phyloP scores from a whole-genome alignment of 768 basidiomycete species.

The Leccinellum albellum region DNA sequence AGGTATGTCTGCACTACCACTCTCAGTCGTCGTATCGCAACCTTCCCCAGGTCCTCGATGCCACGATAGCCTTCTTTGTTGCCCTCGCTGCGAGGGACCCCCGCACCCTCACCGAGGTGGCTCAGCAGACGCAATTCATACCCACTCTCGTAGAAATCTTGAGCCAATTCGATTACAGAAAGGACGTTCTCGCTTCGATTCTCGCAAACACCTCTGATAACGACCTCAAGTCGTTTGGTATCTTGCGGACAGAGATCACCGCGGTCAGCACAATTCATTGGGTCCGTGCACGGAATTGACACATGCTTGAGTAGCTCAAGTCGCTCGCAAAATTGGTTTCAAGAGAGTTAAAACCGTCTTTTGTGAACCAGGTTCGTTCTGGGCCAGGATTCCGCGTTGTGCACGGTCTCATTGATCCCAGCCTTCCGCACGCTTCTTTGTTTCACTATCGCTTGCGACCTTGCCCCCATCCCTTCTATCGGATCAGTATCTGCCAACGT shows the following conservation, averaged over 20 bases:
- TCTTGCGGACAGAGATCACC: slow-evolving; percentile 55
- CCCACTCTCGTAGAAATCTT: slow-evolving; percentile 45
- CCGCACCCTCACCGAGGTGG: slow-evolving; percentile 52
- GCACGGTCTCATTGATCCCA: slow-evolving; percentile 21
- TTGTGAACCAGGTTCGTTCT: slow-evolving; percentile 17
- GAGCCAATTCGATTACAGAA: slow-evolving; percentile 25
- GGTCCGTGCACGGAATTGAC: slow-evolving; percentile 4
- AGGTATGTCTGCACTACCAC: slow-evolving; percentile 34
- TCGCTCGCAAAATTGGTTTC: slow-evolving; percentile 34
- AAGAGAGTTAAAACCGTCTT: slow-evolving; percentile 32
- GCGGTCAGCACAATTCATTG: slow-evolving; percentile 39
- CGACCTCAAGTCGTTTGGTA: slow-evolving; percentile 48
- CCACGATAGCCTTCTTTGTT: slow-evolving; percentile 57
- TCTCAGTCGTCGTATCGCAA: not conserved
- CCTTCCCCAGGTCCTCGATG: slow-evolving; percentile 56
- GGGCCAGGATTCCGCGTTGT: not conserved
- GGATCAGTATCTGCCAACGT: slow-evolving; percentile 25
- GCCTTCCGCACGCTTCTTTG: slow-evolving; percentile 54
- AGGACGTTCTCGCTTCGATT: slow-evolving; percentile 50
- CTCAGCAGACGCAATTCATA: slow-evolving; percentile 34
- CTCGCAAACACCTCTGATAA: slow-evolving; percentile 33
- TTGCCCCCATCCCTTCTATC: slow-evolving; percentile 45
- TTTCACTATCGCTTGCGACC: slow-evolving; percentile 46
- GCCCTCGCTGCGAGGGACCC: slow-evolving; percentile 61
- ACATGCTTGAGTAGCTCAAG: slow-evolving; percentile 27